Conservation (phyloP, 1,284 basidiomycete species). For the Macrocybe sp. region DNA sequence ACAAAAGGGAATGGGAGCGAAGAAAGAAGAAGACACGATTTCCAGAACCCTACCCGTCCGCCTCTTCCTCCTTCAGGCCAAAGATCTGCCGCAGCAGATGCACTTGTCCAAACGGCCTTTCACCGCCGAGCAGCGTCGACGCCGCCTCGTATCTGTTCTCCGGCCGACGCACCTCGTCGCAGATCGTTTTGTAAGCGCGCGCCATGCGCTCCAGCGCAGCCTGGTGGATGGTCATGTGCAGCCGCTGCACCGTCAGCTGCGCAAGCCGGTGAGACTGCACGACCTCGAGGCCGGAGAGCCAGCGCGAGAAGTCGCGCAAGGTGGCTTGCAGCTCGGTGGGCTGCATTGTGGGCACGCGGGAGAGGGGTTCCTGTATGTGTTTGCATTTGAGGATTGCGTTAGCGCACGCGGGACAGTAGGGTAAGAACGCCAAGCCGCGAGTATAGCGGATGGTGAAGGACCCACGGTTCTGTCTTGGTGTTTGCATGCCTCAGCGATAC, state of each 20-base stretch:
- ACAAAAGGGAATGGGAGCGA: too few relatives aligned
- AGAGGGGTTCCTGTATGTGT: conserved; percentile 59
- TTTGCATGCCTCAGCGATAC: conserved; percentile 55
- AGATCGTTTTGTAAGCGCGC: conserved; percentile 64
- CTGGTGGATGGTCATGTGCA: conserved; percentile 71
- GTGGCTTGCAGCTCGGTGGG: conserved; percentile 49
- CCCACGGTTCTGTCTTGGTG: conserved; percentile 52
- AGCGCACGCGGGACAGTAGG: too few relatives aligned
- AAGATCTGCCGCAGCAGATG: conserved; percentile 70
- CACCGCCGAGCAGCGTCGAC: conserved; percentile 80
- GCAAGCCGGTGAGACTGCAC: conserved; percentile 78
- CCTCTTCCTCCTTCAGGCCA: conserved; percentile 47
- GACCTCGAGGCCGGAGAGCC: conserved; percentile 64
- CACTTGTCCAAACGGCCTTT: conserved; percentile 76
- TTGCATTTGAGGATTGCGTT: too few relatives aligned
- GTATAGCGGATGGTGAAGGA: conserved; percentile 7
- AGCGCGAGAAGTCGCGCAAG: conserved; percentile 57
- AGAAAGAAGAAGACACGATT: too few relatives aligned
- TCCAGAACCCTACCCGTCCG: too few relatives aligned
- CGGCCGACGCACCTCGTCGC: conserved; percentile 67
- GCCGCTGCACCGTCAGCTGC: conserved; percentile 60
- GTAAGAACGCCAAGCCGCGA: background rate
- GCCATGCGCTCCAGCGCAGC: conserved; percentile 67
- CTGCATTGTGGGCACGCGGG: conserved; percentile 54
- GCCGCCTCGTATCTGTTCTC: conserved; percentile 85